Evolutionary conservation across 163 green algal species (phyloP).

Genomic region (Scenedesmus sp.): DNA sequence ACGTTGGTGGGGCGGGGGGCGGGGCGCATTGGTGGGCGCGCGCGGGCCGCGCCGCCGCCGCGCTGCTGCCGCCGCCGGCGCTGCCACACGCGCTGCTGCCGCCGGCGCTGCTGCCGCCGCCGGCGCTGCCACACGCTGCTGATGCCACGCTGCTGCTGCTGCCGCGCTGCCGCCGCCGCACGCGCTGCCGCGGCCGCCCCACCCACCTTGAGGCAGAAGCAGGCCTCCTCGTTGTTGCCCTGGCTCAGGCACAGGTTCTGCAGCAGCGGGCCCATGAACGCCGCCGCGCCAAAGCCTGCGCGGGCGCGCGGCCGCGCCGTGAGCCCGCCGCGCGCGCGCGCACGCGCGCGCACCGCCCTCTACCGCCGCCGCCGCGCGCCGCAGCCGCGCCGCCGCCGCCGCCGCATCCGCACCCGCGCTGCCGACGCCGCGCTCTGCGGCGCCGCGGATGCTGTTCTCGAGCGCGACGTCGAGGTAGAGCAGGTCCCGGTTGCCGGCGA

Average conservation of each 20-base stretch:
- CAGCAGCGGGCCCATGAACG: constrained; percentile 88
- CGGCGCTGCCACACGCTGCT: too few relatives aligned
- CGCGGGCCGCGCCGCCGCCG: too few relatives aligned
- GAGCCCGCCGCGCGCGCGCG: too few relatives aligned
- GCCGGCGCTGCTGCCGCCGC: too few relatives aligned
- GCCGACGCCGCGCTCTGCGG: constrained; percentile 87
- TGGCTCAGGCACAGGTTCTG: constrained; percentile 92
- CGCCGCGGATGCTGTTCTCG: constrained; percentile 80
- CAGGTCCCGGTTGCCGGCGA: constrained; percentile 79
- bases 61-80: too few relatives aligned
- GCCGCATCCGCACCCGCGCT: constrained; percentile 50
- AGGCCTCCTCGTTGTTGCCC: constrained; percentile 93
- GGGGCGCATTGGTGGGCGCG: too few relatives aligned
- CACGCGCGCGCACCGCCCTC: neutral
- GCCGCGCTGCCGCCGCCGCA: too few relatives aligned
- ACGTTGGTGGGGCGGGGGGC: too few relatives aligned
- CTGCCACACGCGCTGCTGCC: too few relatives aligned
- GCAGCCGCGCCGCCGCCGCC: neutral
- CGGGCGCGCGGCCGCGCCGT: neutral
- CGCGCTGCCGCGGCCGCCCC: neutral
- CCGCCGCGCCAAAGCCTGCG: constrained; percentile 69
- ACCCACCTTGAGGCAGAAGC: constrained; percentile 88
- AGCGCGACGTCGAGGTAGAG: constrained; percentile 96
- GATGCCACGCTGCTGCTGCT: too few relatives aligned
- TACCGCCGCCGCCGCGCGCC: neutral